Evolutionary conservation across 768 basidiomycete genomes (phyloP).

Genomic region (Tulasnella sp.): DNA sequence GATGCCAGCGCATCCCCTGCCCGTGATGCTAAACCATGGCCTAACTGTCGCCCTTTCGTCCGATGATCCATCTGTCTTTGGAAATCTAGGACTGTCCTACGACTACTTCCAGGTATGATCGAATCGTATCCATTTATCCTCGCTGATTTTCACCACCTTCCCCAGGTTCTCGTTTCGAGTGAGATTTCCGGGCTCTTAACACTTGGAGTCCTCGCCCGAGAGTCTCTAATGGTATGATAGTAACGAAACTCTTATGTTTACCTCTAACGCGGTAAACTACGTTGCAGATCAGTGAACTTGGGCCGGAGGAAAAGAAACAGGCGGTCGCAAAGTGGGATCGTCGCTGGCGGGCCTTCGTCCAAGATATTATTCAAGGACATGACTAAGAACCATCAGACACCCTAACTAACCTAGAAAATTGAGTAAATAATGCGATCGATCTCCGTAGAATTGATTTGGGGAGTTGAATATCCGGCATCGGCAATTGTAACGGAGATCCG

Average conservation of each 20-base stretch:
- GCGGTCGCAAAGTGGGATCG: conserved; percentile 37
- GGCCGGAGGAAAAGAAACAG: conserved; percentile 33
- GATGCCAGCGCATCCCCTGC: conserved; percentile 70
- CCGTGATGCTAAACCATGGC: conserved; percentile 58
- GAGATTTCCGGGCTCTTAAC: conserved; percentile 55
- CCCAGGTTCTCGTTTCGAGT: conserved; percentile 52
- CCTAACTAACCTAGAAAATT: too few relatives aligned
- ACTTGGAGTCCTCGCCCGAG: conserved; percentile 49
- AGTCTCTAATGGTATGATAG: conserved; percentile 45
- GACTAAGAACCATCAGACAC: too few relatives aligned
- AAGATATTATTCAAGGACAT: conserved; percentile 22
- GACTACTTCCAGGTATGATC: conserved; percentile 60
- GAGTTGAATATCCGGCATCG: too few relatives aligned
- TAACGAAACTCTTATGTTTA: background rate
- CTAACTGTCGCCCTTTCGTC: conserved; percentile 59
- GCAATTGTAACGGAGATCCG: too few relatives aligned
- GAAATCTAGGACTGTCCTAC: conserved; percentile 65
- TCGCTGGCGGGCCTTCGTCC: conserved; percentile 38
- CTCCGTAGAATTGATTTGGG: background rate
- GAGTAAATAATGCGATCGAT: too few relatives aligned
- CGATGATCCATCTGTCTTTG: conserved; percentile 68
- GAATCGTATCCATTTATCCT: background rate
- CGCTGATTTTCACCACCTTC: background rate
- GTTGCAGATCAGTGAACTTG: conserved; percentile 42
- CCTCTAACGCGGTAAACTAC: too few relatives aligned